These are phyloP conservation scores for Penicillium expansum DNA, from an alignment of 2,329 filamentous ascomycete species.

Conservation along the genomic window DNA sequence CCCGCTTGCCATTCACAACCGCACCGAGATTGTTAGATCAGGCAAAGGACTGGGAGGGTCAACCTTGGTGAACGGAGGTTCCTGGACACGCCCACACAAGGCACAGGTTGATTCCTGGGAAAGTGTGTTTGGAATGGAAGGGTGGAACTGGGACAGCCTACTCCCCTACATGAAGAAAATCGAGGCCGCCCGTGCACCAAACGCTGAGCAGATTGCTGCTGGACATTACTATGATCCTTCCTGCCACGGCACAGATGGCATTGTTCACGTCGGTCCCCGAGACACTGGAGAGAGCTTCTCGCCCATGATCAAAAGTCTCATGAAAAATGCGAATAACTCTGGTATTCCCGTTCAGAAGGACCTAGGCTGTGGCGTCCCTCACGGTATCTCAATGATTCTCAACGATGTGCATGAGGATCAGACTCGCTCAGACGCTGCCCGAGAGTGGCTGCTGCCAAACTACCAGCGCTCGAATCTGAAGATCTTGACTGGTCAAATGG, in stretches of 20 bases:
- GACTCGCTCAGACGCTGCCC: constrained; percentile 28
- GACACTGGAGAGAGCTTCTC: constrained; percentile 23
- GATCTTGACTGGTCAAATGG: constrained; percentile 27
- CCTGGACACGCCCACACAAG: constrained; percentile 33
- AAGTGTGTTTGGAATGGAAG: constrained; percentile 43
- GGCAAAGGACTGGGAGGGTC: constrained; percentile 31
- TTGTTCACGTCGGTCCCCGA: constrained; percentile 22
- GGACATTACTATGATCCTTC: constrained; percentile 22
- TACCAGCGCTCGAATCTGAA: constrained; percentile 20
- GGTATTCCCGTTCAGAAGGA: constrained; percentile 23
- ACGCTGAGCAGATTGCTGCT: constrained; percentile 16
- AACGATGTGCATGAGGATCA: constrained; percentile 28
- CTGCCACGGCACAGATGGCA: constrained; percentile 27
- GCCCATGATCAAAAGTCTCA: constrained; percentile 25
- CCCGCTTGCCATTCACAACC: constrained; percentile 21
- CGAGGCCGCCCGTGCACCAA: constrained; percentile 22
- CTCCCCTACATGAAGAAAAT: constrained; percentile 50
- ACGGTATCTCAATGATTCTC: constrained; percentile 31
- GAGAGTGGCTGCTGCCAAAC: constrained; percentile 29
- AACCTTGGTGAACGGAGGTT: constrained; percentile 29
- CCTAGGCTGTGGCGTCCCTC: constrained; percentile 27
- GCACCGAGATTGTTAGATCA: constrained; percentile 17
- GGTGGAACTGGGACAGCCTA: constrained; percentile 48
- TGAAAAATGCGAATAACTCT: constrained; percentile 13
- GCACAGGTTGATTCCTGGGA: constrained; percentile 28